A percentile compares a stretch with the other conserved stretches of the same genome.
Conservation (phyloP, 257 asterid species). For the Anisodus acutangulus region DNA sequence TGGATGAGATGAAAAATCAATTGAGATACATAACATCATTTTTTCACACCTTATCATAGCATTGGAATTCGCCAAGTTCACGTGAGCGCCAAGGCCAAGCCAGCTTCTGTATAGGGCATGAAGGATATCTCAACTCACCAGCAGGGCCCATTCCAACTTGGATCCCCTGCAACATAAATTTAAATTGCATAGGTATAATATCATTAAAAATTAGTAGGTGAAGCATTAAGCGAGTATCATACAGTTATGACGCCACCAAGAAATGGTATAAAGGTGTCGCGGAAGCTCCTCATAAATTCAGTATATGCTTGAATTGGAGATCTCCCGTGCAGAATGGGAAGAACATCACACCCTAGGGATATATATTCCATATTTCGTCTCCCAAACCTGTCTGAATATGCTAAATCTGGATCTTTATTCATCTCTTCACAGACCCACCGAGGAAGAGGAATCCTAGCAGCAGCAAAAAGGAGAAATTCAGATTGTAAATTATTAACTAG, state of each 20-base stretch:
- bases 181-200: constrained; percentile 21
- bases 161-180: constrained; percentile 56
- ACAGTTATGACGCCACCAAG: constrained; percentile 74
- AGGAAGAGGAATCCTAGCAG: constrained; percentile 79
- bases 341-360: constrained; percentile 77
- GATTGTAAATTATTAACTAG: constrained; percentile 4
- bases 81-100: constrained; percentile 54
- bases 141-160: constrained; percentile 89
- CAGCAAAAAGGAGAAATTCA: constrained; percentile 21
- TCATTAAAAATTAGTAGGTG: constrained; percentile 13
- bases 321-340: constrained; percentile 73
- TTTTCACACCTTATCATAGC: constrained; percentile 66
- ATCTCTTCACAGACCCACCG: constrained; percentile 78
- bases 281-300: constrained; percentile 77
- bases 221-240: constrained; percentile 40
- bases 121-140: constrained; percentile 84
- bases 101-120: constrained; percentile 51
- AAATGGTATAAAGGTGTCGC: constrained; percentile 65
- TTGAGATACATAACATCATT: neutral
- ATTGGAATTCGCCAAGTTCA: constrained; percentile 80
- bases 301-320: constrained; percentile 80
- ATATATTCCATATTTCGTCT: constrained; percentile 68
- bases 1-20: constrained; percentile 11
- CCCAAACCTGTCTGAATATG: constrained; percentile 72
- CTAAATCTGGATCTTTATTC: constrained; percentile 61